Conservation (phyloP, 2,329 filamentous ascomycete genomes). For the Epichloe brachyelytri region DNA sequence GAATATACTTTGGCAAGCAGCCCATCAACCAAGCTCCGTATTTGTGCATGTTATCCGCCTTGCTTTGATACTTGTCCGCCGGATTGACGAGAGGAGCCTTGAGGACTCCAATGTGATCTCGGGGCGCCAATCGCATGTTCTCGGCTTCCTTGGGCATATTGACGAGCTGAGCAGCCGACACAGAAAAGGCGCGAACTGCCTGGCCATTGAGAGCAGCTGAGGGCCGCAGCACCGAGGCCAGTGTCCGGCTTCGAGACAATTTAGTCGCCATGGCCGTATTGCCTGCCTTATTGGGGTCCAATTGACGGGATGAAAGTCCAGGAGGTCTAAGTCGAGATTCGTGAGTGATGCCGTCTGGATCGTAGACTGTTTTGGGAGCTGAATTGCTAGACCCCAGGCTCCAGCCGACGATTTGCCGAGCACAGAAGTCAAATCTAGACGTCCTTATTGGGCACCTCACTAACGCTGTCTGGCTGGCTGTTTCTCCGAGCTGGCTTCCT, state of each 20-base stretch:
- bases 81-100: slow-evolving; percentile 77
- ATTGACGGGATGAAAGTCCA: slow-evolving; percentile 25
- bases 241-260: slow-evolving; percentile 41
- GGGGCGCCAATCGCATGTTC: slow-evolving; percentile 55
- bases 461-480: no score
- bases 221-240: slow-evolving; percentile 44
- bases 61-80: slow-evolving; percentile 81
- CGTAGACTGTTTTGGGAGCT: neutral
- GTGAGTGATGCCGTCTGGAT: neutral
- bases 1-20: slow-evolving; percentile 92
- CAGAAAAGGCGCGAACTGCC: slow-evolving; percentile 36
- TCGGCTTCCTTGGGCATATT: slow-evolving; percentile 46
- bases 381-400: neutral
- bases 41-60: slow-evolving; percentile 76
- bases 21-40: slow-evolving; percentile 97
- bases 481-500: neutral
- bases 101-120: slow-evolving; percentile 48
- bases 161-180: slow-evolving; percentile 35
- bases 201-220: slow-evolving; percentile 27
- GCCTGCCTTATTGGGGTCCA: slow-evolving; percentile 24
- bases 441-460: no score
- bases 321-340: slow-evolving; percentile 1
- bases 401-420: slow-evolving; percentile 19
- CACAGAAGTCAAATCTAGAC: neutral
- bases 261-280: slow-evolving; percentile 45